These are phyloP conservation scores for Paramecium sexaurelia DNA, from an alignment of 73 alveolate genomes.

Conservation along the genomic window DNA sequence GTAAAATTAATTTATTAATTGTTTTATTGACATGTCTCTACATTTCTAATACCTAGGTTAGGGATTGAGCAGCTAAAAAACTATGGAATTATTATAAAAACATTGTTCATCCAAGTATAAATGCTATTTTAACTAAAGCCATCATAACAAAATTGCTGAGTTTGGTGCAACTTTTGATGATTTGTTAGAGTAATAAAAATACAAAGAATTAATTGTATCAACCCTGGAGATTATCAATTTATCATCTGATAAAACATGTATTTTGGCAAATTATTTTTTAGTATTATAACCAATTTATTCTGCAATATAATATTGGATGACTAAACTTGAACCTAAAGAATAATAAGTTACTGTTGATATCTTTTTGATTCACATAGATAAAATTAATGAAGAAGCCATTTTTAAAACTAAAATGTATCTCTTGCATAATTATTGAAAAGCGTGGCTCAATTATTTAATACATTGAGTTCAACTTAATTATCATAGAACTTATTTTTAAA, in stretches of 20 bases:
- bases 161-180: slow-evolving; percentile 11
- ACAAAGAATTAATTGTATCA: background rate
- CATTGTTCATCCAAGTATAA: slow-evolving; percentile 2
- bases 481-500: background rate
- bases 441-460: slow-evolving; percentile 2
- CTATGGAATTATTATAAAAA: slow-evolving; percentile 30
- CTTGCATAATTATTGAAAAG: background rate
- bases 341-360: background rate
- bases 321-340: background rate
- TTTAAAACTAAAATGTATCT: slow-evolving; percentile 21
- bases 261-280: background rate
- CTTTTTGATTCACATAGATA: background rate
- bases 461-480: background rate
- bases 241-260: slow-evolving; percentile 23
- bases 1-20: slow-evolving; percentile 32
- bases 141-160: background rate
- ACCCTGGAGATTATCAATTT: background rate
- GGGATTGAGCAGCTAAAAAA: slow-evolving; percentile 4
- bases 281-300: slow-evolving; percentile 19
- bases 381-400: background rate
- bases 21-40: background rate
- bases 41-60: slow-evolving; percentile 35
- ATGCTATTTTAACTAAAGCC: background rate
- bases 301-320: slow-evolving; percentile 31
- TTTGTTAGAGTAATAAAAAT: background rate